Evolutionary conservation across 768 basidiomycete species (phyloP).

Genomic region (Megacollybia marginata): DNA sequence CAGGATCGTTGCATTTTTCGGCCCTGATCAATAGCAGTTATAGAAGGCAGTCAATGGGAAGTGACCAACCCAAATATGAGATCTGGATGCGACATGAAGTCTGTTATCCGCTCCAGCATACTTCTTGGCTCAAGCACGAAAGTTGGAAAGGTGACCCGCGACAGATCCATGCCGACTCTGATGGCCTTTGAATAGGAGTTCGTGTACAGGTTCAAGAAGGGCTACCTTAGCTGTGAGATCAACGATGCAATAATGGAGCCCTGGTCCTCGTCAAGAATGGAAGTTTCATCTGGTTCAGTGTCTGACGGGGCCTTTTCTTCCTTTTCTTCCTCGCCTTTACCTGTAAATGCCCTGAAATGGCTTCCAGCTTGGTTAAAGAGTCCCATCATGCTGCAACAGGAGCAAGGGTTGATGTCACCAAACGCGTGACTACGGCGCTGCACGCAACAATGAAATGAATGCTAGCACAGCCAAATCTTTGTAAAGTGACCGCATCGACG

Average conservation of each 20-base stretch:
- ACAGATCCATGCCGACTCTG: slow-evolving; percentile 95
- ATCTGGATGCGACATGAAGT: slow-evolving; percentile 99
- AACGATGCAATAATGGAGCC: slow-evolving; percentile 83
- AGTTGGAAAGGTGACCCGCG: slow-evolving; percentile 86
- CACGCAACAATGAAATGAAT: too few species aligned
- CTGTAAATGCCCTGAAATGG: slow-evolving; percentile 35
- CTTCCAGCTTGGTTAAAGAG: slow-evolving; percentile 66
- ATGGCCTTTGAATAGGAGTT: background rate
- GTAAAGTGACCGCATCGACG: too few species aligned
- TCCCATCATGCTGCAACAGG: slow-evolving; percentile 55
- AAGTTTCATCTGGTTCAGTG: slow-evolving; percentile 84
- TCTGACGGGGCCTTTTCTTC: slow-evolving; percentile 73
- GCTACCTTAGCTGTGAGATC: slow-evolving; percentile 83
- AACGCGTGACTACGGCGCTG: too few species aligned
- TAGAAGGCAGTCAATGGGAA: slow-evolving; percentile 5
- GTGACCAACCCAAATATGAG: slow-evolving; percentile 82
- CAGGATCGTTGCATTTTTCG: slow-evolving; percentile 70
- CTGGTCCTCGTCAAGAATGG: slow-evolving; percentile 80
- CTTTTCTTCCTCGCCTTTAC: slow-evolving; percentile 48
- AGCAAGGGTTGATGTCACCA: too few species aligned
- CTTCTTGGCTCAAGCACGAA: slow-evolving; percentile 97
- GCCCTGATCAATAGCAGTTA: slow-evolving; percentile 32
- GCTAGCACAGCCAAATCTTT: too few species aligned
- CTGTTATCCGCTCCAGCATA: slow-evolving; percentile 97
- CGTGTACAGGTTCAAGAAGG: background rate